Evolutionary conservation across 225 moss, liverwort and hornwort species (phyloP).

Genomic region (Climacium dendroides): DNA sequence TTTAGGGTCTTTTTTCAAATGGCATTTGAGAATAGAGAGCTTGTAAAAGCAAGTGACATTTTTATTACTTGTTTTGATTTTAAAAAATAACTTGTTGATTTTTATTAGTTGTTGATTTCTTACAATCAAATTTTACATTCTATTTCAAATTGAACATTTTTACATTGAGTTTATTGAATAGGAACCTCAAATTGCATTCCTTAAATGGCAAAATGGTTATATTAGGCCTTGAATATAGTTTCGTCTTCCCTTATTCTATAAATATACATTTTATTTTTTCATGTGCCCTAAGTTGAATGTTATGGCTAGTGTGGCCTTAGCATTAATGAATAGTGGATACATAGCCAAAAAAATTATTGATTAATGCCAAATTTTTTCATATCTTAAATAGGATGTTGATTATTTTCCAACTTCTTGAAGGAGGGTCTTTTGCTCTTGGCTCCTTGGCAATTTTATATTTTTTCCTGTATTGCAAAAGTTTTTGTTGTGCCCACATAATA

Average conservation of each 20-base stretch:
- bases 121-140: neutral
- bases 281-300: neutral
- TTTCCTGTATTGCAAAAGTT: neutral
- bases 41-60: neutral
- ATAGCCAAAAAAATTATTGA: too few relatives aligned
- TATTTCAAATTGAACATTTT: neutral
- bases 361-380: too few relatives aligned
- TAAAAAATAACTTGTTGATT: neutral
- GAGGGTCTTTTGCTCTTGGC: neutral
- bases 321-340: neutral
- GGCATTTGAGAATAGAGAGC: neutral
- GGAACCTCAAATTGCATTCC: neutral
- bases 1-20: neutral
- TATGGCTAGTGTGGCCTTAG: too few relatives aligned
- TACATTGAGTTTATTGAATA: neutral
- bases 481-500: neutral
- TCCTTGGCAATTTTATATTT: neutral
- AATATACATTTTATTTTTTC: neutral
- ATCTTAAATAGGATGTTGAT: neutral
- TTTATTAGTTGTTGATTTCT: neutral
- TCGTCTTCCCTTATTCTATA: rapidly evolving
- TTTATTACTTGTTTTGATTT: neutral
- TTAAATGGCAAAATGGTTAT: rapidly evolving
- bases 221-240: rapidly evolving
- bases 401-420: neutral